Evolutionary conservation across 2,329 filamentous ascomycete genomes (phyloP).

Genomic region (Cryphonectria japonica): DNA sequence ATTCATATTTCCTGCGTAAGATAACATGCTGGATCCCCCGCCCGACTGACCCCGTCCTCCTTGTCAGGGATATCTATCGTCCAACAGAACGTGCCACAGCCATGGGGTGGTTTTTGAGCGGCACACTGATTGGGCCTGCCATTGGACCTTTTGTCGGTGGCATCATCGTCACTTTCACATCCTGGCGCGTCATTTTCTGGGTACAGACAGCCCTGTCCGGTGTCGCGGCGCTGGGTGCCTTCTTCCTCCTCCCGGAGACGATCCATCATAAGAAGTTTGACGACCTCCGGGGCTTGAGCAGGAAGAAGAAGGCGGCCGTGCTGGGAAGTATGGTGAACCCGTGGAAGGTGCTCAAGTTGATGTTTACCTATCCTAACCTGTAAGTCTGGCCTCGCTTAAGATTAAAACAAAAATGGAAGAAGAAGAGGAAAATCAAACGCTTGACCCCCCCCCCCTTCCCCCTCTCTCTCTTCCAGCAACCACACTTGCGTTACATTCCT

Average conservation of each 20-base stretch:
- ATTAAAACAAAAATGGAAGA: background rate
- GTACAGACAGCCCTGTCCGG: conserved; percentile 67
- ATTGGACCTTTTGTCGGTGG: conserved; percentile 68
- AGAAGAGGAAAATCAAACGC: too few species aligned
- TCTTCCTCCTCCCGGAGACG: conserved; percentile 69
- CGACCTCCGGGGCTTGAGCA: conserved; percentile 55
- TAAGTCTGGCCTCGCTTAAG: background rate
- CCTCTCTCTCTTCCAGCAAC: too few species aligned
- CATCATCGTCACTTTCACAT: conserved; percentile 69
- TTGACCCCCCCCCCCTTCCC: too few species aligned
- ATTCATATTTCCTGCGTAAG: background rate
- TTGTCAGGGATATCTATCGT: conserved; percentile 53
- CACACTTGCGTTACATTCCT: too few species aligned
- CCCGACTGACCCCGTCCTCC: background rate
- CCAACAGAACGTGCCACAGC: conserved; percentile 68
- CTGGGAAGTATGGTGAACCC: conserved; percentile 66
- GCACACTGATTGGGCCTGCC: conserved; percentile 68
- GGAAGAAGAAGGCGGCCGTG: conserved; percentile 48
- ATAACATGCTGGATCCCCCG: too few species aligned
- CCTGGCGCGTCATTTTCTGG: conserved; percentile 74
- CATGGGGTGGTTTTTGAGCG: conserved; percentile 67
- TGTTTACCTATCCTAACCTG: conserved; percentile 63
- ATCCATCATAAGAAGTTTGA: conserved; percentile 61
- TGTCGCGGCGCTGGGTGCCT: conserved; percentile 56
- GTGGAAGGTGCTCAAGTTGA: conserved; percentile 56